Percentiles rank a stretch among this genome's conserved stretches.
Conservation (phyloP, 805 yeast genomes). For the Metschnikowia peoriensis region DNA sequence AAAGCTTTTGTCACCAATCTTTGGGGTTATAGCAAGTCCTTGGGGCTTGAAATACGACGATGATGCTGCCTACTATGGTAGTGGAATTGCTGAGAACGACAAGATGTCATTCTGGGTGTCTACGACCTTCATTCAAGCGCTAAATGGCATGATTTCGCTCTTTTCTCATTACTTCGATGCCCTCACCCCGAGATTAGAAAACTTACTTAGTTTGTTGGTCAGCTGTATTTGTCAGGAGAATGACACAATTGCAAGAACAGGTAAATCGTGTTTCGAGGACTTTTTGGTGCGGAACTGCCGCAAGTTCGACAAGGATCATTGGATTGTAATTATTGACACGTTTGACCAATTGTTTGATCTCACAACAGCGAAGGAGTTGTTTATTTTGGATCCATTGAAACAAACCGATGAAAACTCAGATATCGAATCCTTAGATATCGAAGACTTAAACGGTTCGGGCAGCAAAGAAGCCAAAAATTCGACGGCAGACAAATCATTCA, state of each 20-base stretch:
- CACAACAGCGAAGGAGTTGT: constrained; percentile 85
- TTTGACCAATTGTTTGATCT: constrained; percentile 69
- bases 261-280: constrained; percentile 82
- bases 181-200: constrained; percentile 71
- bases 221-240: constrained; percentile 96
- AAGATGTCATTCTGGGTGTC: constrained; percentile 94
- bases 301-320: constrained; percentile 63
- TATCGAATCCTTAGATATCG: constrained; percentile 21
- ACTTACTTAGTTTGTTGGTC: constrained; percentile 71
- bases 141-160: constrained; percentile 80
- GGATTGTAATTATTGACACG: constrained; percentile 68
- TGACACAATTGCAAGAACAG: constrained; percentile 94
- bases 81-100: constrained; percentile 52
- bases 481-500: constrained; percentile 50
- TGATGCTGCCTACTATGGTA: constrained; percentile 24
- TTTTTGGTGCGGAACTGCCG: constrained; percentile 71
- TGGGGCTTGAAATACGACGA: constrained; percentile 65
- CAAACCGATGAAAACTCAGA: constrained; percentile 19
- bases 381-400: constrained; percentile 54
- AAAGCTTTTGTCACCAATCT: constrained; percentile 84
- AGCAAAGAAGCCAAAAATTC: constrained; percentile 9
- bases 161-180: constrained; percentile 80
- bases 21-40: constrained; percentile 70
- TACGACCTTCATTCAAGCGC: constrained; percentile 92
- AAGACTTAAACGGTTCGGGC: constrained; percentile 1